These are phyloP conservation scores for Vairimorpha necatrix DNA, from an alignment of 371 early-diverging fungal species.

Conservation along the genomic window DNA sequence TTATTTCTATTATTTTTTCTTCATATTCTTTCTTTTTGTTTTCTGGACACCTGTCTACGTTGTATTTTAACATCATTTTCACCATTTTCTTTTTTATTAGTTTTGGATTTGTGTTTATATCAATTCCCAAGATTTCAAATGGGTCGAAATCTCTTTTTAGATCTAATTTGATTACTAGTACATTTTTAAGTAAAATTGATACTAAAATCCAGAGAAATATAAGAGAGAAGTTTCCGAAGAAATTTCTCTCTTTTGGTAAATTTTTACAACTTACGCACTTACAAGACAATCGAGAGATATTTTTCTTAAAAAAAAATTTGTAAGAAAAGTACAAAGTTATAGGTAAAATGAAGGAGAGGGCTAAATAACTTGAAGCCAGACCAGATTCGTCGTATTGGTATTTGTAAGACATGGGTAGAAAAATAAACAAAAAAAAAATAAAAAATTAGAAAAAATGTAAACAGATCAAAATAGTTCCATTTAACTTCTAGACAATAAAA, in stretches of 20 bases:
- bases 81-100: constrained; percentile 38
- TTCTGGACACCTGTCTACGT: constrained; percentile 6
- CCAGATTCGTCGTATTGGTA: constrained; percentile 62
- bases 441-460: neutral
- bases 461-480: neutral
- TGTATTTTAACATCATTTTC: constrained; percentile 27
- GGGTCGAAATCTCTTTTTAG: constrained; percentile 51
- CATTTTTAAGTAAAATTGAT: constrained; percentile 44
- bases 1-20: constrained; percentile 39
- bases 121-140: constrained; percentile 41
- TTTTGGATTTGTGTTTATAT: constrained; percentile 13
- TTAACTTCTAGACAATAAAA: no score
- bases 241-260: neutral
- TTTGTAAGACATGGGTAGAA: constrained; percentile 43
- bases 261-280: constrained; percentile 8
- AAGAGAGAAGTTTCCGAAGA: neutral
- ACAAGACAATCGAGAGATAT: constrained; percentile 37
- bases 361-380: constrained; percentile 55
- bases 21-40: constrained; percentile 36
- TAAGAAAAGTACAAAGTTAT: constrained; percentile 31
- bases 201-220: neutral
- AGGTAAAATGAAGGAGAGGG: constrained; percentile 50
- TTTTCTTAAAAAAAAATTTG: neutral
- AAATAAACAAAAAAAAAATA: neutral
- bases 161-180: constrained; percentile 48